Evolutionary conservation across 2,329 filamentous ascomycete species (phyloP).

Genomic region (Scytalidium sp.): DNA sequence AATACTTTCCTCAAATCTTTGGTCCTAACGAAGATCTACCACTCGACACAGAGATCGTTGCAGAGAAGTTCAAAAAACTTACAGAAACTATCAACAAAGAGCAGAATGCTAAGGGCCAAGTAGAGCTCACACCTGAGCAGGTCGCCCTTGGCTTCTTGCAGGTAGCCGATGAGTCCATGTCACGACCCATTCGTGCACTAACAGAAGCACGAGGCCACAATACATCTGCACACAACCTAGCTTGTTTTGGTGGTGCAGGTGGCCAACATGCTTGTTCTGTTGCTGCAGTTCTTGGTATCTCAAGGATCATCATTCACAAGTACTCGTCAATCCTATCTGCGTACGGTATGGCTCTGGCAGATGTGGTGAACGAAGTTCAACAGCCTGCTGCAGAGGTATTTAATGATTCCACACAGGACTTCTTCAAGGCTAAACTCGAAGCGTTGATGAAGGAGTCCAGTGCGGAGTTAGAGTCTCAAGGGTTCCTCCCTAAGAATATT

Average conservation of each 20-base stretch:
- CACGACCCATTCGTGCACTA: conserved; percentile 78
- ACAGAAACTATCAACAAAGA: conserved; percentile 74
- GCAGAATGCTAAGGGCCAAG: conserved; percentile 30
- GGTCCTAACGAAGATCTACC: conserved; percentile 80
- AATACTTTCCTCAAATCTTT: conserved; percentile 92
- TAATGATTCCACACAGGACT: no score
- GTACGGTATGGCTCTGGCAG: conserved; percentile 86
- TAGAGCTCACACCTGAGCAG: conserved; percentile 60
- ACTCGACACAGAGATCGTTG: conserved; percentile 71
- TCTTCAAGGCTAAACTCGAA: no score
- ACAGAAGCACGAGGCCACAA: conserved; percentile 90
- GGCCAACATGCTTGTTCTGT: conserved; percentile 86
- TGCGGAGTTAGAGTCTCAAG: conserved; percentile 73
- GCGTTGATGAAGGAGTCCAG: no score
- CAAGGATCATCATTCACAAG: conserved; percentile 76
- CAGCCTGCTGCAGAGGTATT: conserved; percentile 64
- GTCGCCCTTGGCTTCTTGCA: conserved; percentile 65
- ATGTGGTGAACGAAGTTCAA: conserved; percentile 86
- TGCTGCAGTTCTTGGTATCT: conserved; percentile 76
- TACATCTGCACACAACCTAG: conserved; percentile 78
- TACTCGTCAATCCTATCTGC: conserved; percentile 86
- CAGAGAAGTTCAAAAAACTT: conserved; percentile 69
- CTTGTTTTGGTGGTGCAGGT: conserved; percentile 86
- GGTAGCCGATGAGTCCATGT: conserved; percentile 87
- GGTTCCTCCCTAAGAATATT: conserved; percentile 71